Evolutionary conservation across 345 rosid species (phyloP).

Genomic region (Syzygium aqueum): DNA sequence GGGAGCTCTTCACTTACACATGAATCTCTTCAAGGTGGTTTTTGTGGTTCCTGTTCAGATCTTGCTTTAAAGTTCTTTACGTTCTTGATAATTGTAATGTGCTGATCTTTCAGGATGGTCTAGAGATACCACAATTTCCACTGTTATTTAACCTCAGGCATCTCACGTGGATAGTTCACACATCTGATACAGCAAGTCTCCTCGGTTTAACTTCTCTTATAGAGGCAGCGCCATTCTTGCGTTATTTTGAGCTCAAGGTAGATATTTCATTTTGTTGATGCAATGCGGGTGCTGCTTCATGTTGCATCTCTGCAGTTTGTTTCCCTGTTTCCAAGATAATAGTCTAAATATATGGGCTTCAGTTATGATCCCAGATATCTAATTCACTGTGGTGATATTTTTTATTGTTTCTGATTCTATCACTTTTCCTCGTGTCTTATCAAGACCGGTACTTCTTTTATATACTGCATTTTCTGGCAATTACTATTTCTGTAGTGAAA

Average conservation of each 20-base stretch:
- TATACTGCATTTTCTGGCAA: neutral
- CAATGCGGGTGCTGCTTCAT: neutral
- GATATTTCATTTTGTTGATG: neutral
- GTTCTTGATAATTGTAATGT: neutral
- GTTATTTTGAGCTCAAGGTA: neutral
- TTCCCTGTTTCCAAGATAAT: neutral
- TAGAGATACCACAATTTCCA: neutral
- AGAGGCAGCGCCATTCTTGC: conserved; percentile 2
- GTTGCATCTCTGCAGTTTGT: neutral
- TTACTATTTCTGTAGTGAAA: neutral
- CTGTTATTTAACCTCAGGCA: neutral
- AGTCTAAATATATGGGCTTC: neutral
- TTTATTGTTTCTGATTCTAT: neutral
- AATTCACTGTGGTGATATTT: neutral
- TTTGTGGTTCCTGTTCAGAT: neutral
- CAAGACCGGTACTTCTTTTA: neutral
- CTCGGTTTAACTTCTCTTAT: conserved; percentile 3
- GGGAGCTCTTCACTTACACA: neutral
- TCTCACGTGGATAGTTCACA: neutral
- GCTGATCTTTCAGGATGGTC: conserved; percentile 1
- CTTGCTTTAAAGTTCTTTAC: neutral
- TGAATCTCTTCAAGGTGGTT: neutral
- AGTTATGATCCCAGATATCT: neutral
- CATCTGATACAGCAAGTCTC: neutral
- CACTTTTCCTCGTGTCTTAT: neutral